Evolutionary conservation across 2,329 filamentous ascomycete species (phyloP).

Genomic region (Neurospora sp.): DNA sequence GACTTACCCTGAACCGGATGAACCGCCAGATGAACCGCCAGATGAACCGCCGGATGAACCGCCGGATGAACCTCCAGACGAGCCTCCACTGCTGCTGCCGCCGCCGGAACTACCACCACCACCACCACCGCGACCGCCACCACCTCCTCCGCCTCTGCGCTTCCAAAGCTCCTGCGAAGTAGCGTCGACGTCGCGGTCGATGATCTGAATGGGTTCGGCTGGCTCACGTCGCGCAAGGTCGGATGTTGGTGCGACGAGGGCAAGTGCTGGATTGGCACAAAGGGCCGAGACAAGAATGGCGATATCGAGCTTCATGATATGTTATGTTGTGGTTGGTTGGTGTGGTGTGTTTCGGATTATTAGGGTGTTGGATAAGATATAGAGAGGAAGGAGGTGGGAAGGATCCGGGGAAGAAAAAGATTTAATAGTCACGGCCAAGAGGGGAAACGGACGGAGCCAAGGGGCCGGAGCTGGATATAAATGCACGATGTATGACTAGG

Average conservation of each 20-base stretch:
- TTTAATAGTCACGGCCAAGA: neutral
- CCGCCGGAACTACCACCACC: constrained; percentile 20
- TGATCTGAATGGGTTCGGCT: constrained; percentile 1
- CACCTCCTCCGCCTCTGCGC: constrained; percentile 50
- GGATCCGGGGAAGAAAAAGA: neutral
- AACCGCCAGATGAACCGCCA: constrained; percentile 4
- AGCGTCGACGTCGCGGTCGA: constrained; percentile 10
- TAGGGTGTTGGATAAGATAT: neutral
- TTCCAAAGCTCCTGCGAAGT: constrained; percentile 41
- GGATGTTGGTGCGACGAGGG: constrained; percentile 7
- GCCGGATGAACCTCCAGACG: constrained; percentile 7
- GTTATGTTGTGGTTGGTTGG: neutral
- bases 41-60: constrained; percentile 5
- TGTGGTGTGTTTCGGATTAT: neutral
- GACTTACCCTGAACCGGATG: constrained; percentile 7
- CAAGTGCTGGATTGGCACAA: constrained; percentile 12
- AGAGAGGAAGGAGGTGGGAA: neutral
- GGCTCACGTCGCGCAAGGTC: constrained; percentile 1
- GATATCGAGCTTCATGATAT: constrained; percentile 6
- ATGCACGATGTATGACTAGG: neutral
- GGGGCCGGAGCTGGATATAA: neutral
- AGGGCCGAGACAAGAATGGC: constrained; percentile 16
- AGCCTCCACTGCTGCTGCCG: constrained; percentile 16
- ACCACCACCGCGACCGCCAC: constrained; percentile 37
- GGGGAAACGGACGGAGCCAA: neutral